phyloP scores from a whole-genome alignment of 2,329 filamentous ascomycete species.

The Sporothrix protearum region DNA sequence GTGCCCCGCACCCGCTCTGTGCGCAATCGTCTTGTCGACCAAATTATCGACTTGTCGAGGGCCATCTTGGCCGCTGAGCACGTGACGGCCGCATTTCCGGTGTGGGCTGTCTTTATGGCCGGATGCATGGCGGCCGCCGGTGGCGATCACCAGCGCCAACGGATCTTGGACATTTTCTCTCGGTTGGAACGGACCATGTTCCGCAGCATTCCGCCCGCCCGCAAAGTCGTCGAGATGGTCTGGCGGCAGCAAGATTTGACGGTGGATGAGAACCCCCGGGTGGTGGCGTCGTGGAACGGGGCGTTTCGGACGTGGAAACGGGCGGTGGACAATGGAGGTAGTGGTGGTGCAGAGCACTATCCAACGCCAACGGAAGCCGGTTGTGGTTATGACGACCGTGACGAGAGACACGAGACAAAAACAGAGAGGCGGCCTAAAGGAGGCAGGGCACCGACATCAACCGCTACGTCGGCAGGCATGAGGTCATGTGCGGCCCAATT shows the following conservation, averaged over 20 bases:
- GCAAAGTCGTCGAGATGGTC: conserved; percentile 20
- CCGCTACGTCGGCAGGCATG: not conserved
- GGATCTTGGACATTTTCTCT: conserved; percentile 12
- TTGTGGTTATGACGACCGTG: not conserved
- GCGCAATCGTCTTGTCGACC: not conserved
- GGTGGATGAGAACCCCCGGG: conserved; percentile 11
- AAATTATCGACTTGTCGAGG: not conserved
- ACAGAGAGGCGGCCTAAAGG: not conserved
- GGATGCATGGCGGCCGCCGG: not conserved
- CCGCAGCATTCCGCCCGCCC: conserved; percentile 15
- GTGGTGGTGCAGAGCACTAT: too few species aligned
- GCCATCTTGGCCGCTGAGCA: not conserved
- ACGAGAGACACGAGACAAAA: not conserved
- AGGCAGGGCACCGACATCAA: not conserved
- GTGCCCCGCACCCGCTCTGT: not conserved
- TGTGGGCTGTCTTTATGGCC: conserved; percentile 21
- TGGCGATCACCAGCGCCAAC: conserved; percentile 4
- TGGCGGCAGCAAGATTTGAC: conserved; percentile 21
- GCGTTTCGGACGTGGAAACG: conserved; percentile 18
- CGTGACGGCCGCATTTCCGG: conserved; percentile 17
- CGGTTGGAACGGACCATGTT: conserved; percentile 12
- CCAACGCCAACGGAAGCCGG: not conserved
- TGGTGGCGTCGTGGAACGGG: not conserved
- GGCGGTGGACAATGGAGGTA: not conserved
- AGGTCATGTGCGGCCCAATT: not conserved